A percentile compares a stretch with the other conserved stretches of the same genome.
These are phyloP conservation scores for Bruguiera hainesii DNA, from an alignment of 441 rosid species.

Conservation along the genomic window DNA sequence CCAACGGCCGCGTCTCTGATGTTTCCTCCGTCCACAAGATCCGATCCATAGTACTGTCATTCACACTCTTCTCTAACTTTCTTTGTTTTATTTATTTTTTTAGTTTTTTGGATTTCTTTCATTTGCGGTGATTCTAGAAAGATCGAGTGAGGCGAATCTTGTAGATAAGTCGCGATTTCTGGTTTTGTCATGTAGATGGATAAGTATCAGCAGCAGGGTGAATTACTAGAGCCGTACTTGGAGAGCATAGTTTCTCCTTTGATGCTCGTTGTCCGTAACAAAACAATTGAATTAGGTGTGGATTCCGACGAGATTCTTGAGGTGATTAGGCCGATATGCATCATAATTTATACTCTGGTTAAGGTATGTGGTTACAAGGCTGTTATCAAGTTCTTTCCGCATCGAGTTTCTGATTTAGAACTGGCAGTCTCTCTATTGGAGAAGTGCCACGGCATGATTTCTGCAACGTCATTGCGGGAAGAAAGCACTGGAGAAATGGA, in stretches of 20 bases:
- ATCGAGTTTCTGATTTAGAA: constrained; percentile 89
- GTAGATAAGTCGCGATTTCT: neutral
- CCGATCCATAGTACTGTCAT: constrained; percentile 66
- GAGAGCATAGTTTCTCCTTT: constrained; percentile 78
- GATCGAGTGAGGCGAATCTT: too few relatives aligned
- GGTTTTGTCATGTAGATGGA: constrained; percentile 52
- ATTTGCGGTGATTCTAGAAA: neutral
- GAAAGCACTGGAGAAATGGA: constrained; percentile 99
- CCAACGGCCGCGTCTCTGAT: constrained; percentile 60
- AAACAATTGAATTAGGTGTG: constrained; percentile 47
- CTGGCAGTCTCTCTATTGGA: constrained; percentile 80
- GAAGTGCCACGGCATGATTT: constrained; percentile 59
- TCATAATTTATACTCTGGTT: constrained; percentile 69
- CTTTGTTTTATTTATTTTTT: neutral
- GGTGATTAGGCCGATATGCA: constrained; percentile 67
- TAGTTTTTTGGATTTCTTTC: neutral
- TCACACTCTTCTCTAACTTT: neutral
- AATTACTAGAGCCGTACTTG: constrained; percentile 79
- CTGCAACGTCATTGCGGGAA: constrained; percentile 62
- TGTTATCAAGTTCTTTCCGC: constrained; percentile 85
- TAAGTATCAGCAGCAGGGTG: constrained; percentile 88
- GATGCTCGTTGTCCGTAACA: constrained; percentile 66
- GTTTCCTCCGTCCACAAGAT: constrained; percentile 63
- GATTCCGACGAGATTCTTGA: constrained; percentile 49
- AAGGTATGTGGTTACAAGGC: constrained; percentile 93